Evolutionary conservation across 169 alveolate species (phyloP).

Genomic region (Plasmodium gonderi): DNA sequence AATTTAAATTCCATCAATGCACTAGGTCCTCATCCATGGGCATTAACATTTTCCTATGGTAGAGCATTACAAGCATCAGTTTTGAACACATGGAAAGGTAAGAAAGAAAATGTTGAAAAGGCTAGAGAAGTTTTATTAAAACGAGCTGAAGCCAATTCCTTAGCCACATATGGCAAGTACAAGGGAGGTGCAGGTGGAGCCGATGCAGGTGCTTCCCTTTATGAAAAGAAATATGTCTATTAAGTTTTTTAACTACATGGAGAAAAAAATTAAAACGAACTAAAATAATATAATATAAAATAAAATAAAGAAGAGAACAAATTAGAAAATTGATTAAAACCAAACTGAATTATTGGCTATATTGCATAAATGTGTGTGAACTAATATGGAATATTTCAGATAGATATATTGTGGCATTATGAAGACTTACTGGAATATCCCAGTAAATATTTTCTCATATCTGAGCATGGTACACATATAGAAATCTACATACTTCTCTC

Average conservation of each 20-base stretch:
- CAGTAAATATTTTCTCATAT: too few relatives aligned
- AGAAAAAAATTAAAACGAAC: not conserved
- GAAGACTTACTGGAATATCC: too few relatives aligned
- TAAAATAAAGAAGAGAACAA: not conserved
- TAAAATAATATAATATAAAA: not conserved
- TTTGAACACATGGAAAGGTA: slow-evolving; percentile 97
- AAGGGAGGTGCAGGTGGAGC: slow-evolving; percentile 83
- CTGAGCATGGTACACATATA: not conserved
- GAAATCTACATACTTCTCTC: not conserved
- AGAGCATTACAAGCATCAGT: slow-evolving; percentile 98
- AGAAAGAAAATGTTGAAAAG: slow-evolving; percentile 93
- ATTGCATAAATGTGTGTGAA: too few relatives aligned
- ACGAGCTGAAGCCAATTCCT: slow-evolving; percentile 97
- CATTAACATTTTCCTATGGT: slow-evolving; percentile 98
- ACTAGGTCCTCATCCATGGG: slow-evolving; percentile 94
- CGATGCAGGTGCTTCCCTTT: slow-evolving; percentile 81
- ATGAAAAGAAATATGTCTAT: slow-evolving; percentile 82
- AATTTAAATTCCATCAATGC: slow-evolving; percentile 97
- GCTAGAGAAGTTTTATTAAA: slow-evolving; percentile 95
- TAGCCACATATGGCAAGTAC: slow-evolving; percentile 89
- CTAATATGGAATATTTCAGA: too few relatives aligned
- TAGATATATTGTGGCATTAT: too few relatives aligned
- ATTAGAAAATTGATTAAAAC: too few relatives aligned
- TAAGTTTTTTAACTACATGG: not conserved
- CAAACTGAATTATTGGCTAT: too few relatives aligned